Evolutionary conservation across 2,329 filamentous ascomycete species (phyloP).

Genomic region (Allantophomopsis cytisporea): DNA sequence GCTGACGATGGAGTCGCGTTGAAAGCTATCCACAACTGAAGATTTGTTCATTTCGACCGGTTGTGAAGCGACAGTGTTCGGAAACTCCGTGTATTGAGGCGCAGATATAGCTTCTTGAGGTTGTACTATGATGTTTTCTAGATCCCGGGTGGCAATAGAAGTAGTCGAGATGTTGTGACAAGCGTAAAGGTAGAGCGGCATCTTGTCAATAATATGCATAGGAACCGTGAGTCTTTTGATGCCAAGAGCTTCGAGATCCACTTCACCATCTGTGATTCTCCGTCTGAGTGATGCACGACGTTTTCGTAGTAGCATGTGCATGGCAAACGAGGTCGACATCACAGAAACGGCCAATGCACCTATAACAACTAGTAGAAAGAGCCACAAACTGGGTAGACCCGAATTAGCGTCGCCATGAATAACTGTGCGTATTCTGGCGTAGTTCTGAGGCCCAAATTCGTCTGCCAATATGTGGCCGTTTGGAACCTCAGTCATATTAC

Average conservation of each 20-base stretch:
- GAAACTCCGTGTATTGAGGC: neutral
- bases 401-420: constrained; percentile 31
- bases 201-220: constrained; percentile 50
- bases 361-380: constrained; percentile 59
- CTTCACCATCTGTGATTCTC: constrained; percentile 63
- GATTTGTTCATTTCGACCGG: constrained; percentile 2
- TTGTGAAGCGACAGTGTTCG: neutral
- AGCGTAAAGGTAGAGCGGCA: constrained; percentile 70
- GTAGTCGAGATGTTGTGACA: constrained; percentile 22
- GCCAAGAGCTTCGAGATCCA: constrained; percentile 75
- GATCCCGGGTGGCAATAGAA: neutral
- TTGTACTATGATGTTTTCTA: constrained; percentile 20
- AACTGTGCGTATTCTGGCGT: constrained; percentile 45
- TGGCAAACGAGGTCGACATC: constrained; percentile 49
- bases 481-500: constrained; percentile 51
- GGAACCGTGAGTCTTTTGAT: constrained; percentile 76
- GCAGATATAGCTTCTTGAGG: neutral
- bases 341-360: constrained; percentile 60
- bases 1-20: constrained; percentile 4
- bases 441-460: constrained; percentile 42
- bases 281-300: constrained; percentile 54
- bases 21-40: constrained; percentile 6
- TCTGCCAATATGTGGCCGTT: constrained; percentile 40
- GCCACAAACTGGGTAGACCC: constrained; percentile 62
- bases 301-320: constrained; percentile 65